These are phyloP conservation scores for Goffeauzyma gilvescens DNA, from an alignment of 768 basidiomycete species.

Conservation along the genomic window DNA sequence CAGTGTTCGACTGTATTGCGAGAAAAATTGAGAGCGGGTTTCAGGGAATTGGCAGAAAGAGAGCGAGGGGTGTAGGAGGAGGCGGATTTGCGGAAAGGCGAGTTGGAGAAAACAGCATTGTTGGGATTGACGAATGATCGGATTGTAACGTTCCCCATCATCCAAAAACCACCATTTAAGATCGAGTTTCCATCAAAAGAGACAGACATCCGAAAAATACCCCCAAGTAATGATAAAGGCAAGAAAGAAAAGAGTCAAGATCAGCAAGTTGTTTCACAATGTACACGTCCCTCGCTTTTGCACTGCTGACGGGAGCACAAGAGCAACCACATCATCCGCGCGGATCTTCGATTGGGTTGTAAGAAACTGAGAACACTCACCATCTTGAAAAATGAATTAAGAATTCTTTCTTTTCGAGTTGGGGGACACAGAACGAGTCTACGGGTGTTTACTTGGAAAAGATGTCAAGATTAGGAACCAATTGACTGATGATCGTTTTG, in stretches of 20 bases:
- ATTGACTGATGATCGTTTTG: neutral
- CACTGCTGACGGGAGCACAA: neutral
- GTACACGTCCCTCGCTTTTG: neutral
- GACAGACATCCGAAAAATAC: too few species aligned
- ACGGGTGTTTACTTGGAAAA: conserved; percentile 8
- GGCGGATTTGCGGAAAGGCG: neutral
- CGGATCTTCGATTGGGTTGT: neutral
- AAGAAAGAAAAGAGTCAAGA: neutral
- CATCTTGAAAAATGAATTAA: conserved; percentile 11
- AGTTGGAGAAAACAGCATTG: neutral
- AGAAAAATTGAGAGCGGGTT: neutral
- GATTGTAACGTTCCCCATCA: neutral
- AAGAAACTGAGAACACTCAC: neutral
- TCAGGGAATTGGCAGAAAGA: neutral
- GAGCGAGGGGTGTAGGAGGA: neutral
- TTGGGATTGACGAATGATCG: neutral
- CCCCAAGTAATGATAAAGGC: neutral
- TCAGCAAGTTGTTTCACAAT: neutral
- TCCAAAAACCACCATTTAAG: too few species aligned
- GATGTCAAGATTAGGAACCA: neutral
- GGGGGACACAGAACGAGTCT: conserved; percentile 9
- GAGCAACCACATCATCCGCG: neutral
- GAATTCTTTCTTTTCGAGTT: conserved; percentile 2
- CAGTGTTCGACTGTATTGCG: conserved; percentile 20
- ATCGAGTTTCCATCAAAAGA: too few species aligned